Evolutionary conservation across 305 asterid species (phyloP).

Genomic region (Rubia tinctorum): DNA sequence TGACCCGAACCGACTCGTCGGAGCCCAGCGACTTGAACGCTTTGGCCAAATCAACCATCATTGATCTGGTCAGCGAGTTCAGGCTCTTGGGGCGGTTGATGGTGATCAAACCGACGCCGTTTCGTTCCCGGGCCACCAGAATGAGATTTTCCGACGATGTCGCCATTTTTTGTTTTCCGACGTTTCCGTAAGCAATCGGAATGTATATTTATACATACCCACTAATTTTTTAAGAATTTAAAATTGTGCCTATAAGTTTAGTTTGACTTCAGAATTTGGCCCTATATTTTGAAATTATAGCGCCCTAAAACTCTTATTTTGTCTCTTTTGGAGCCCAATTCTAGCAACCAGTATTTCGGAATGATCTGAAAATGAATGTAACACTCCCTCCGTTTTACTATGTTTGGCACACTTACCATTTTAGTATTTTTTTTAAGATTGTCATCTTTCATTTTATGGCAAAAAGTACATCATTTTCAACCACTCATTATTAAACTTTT

Average conservation of each 20-base stretch:
- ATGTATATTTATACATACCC: background rate
- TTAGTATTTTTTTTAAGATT: too few species aligned
- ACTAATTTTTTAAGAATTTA: too few species aligned
- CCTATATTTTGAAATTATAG: background rate
- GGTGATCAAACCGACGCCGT: constrained; percentile 58
- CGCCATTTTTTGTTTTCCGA: background rate
- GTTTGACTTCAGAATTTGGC: background rate
- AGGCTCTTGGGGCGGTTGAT: constrained; percentile 87
- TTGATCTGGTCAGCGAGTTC: constrained; percentile 64
- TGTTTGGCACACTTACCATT: too few species aligned
- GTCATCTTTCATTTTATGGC: too few species aligned
- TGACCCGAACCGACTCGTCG: constrained; percentile 65
- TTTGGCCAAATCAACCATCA: constrained; percentile 64
- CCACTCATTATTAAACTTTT: too few species aligned
- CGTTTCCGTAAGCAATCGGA: background rate
- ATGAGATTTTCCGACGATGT: constrained; percentile 51
- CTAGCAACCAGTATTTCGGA: background rate
- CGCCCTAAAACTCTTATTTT: background rate
- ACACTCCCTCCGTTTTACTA: too few species aligned
- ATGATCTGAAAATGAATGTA: background rate
- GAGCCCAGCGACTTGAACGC: constrained; percentile 49
- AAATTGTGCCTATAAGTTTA: too few species aligned
- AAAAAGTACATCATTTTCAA: too few species aligned
- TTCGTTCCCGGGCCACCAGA: constrained; percentile 43
- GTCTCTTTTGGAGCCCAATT: background rate